Evolutionary conservation across 257 asterid genomes (phyloP).

Genomic region (Penstemon newberryi): DNA sequence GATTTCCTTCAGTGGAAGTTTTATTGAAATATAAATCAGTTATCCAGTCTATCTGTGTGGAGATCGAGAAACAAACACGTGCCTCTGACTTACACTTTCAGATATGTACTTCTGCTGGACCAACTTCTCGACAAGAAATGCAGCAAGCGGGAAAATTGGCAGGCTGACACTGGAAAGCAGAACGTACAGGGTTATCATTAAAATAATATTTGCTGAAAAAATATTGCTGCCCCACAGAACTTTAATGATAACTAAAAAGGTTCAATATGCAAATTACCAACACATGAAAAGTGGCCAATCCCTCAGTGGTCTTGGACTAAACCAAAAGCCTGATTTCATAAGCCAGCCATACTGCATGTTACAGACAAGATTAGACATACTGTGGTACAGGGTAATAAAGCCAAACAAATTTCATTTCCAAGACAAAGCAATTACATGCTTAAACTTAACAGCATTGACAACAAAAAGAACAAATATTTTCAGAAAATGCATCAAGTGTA

Average conservation of each 20-base stretch:
- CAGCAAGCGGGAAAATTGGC: conserved; percentile 73
- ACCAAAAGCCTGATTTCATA: conserved; percentile 79
- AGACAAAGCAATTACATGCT: background rate
- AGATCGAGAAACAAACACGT: conserved; percentile 17
- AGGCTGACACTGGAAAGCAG: conserved; percentile 70
- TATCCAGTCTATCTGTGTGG: conserved; percentile 12
- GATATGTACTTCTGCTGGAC: conserved; percentile 53
- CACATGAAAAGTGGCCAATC: conserved; percentile 95
- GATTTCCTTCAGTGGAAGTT: background rate
- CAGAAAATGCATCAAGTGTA: conserved; percentile 12
- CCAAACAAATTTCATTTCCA: background rate
- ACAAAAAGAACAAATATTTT: background rate
- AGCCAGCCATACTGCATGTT: conserved; percentile 89
- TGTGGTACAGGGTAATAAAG: conserved; percentile 9
- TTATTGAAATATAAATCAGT: conserved; percentile 4
- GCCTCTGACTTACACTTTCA: conserved; percentile 58
- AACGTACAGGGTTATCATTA: conserved; percentile 3
- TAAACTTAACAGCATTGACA: no score
- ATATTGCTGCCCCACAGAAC: conserved; percentile 4
- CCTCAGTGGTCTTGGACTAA: conserved; percentile 69
- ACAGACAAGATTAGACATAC: conserved; percentile 25
- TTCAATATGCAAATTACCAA: conserved; percentile 53
- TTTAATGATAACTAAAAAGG: background rate
- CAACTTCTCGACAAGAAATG: conserved; percentile 74
- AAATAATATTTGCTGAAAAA: background rate